Base-by-base conservation (phyloP, 805 yeast genomes). In the Clavispora asparagi region DNA sequence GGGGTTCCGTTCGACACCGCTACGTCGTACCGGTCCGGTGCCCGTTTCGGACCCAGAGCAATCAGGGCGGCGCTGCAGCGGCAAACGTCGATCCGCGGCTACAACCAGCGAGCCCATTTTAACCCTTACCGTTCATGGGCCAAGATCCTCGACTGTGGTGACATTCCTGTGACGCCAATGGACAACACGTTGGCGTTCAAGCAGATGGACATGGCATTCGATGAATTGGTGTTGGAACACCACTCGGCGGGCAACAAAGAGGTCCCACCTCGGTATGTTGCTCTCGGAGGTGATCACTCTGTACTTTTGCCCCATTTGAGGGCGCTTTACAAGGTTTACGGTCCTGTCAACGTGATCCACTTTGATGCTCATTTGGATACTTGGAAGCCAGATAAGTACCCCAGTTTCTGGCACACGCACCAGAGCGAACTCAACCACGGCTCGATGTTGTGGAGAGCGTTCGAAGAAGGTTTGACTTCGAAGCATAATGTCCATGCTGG, bases 1-100 rank as follows among this genome's bases (percentile, higher is more conserved):
- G 95, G 95, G 5, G 83, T 85, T 1, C 95, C 95, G 0, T 87
- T 87, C 55, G 95, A 87, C 58, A 87, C 94, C 7, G 92, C 92
- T 0, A 83, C 82, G 0, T 76, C 90, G 0, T 87, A 81, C 62
- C 73, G 95, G 42, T 77, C 91, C 0, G 95, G 95, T 7, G 91
- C 95, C 2, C 67, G 95, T 44, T 87, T 87, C 64, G 95, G 95
- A 2, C 95, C 92, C 3, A 65, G 82, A 42, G 85, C 86, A 11
- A 82, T 84, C 42, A 67, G 91, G 52, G 67, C 74, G 2, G 86
- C 87, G 2, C 81, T 87, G 3, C 86, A 81, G 58, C 74, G 95
- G 53, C 95, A 87, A 60, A 78, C 80, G 3, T 62, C 82, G 1
- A 61, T 80, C 44, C 69, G 94, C 46, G 91, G 91, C 1, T 87